A percentile compares a stretch with the other conserved stretches of the same genome.
phyloP scores from a whole-genome alignment of 2,329 filamentous ascomycete genomes.

The Colletotrichum sp. region DNA sequence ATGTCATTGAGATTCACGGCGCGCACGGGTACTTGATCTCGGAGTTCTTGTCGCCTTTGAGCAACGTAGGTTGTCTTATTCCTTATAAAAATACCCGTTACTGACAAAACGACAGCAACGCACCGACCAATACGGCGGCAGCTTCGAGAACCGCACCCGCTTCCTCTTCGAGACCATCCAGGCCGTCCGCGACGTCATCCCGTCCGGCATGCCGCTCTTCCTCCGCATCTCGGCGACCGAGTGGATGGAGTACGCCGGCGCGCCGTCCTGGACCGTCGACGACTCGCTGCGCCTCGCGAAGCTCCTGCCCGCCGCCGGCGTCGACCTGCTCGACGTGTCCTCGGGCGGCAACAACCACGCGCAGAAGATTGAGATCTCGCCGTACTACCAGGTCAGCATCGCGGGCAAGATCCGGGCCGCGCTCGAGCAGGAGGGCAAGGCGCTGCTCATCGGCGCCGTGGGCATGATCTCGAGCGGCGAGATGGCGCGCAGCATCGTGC shows the following conservation, averaged over 20 bases:
- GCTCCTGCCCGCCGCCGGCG: conserved; percentile 72
- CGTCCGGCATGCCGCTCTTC: conserved; percentile 59
- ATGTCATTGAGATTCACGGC: conserved; percentile 73
- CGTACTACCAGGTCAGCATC: conserved; percentile 77
- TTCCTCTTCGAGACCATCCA: conserved; percentile 60
- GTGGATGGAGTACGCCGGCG: conserved; percentile 58
- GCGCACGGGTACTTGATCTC: conserved; percentile 72
- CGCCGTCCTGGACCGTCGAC: conserved; percentile 70
- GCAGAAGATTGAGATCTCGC: conserved; percentile 65
- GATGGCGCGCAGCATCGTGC: conserved; percentile 66
- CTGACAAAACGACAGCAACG: conserved; percentile 43
- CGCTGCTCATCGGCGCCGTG: conserved; percentile 74
- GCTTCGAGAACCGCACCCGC: conserved; percentile 70
- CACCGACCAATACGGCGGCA: conserved; percentile 70
- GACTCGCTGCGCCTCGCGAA: conserved; percentile 72
- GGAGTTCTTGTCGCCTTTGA: conserved; percentile 67
- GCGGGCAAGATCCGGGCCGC: conserved; percentile 75
- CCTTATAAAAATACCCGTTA: neutral
- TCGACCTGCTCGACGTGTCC: conserved; percentile 86
- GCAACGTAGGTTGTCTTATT: conserved; percentile 47
- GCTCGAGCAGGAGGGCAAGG: conserved; percentile 51
- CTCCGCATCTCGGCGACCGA: conserved; percentile 67
- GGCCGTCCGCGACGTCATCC: conserved; percentile 57
- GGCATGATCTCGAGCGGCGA: conserved; percentile 75
- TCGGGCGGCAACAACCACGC: conserved; percentile 72